Conservation (phyloP, 352 stramenopile species). For the Globisporangium acanthophoron region DNA sequence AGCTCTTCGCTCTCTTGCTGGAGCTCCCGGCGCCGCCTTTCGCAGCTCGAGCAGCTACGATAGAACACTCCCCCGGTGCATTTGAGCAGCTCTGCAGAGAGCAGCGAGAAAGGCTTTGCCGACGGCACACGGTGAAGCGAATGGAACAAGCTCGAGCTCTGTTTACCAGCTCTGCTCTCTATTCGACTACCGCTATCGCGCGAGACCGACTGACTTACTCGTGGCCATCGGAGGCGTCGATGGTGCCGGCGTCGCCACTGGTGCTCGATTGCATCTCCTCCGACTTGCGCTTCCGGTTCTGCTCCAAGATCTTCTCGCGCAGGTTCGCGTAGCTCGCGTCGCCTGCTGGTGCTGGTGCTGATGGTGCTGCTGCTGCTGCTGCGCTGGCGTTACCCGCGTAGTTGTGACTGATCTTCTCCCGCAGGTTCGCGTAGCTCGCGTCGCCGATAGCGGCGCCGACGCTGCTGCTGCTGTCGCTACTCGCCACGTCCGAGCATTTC, state of each 20-base stretch:
- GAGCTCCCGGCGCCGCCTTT: neutral
- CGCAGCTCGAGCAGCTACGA: neutral
- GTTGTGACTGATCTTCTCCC: slow-evolving; percentile 52
- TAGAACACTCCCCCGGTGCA: neutral
- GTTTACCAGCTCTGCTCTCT: neutral
- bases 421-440: slow-evolving; percentile 66
- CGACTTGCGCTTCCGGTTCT: slow-evolving; percentile 60
- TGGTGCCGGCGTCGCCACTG: neutral
- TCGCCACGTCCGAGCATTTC: slow-evolving; percentile 28
- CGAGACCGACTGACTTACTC: neutral
- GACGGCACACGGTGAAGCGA: too few species aligned
- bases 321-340: slow-evolving; percentile 66
- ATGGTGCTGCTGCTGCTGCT: neutral
- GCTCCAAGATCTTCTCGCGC: slow-evolving; percentile 52
- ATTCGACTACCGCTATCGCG: neutral
- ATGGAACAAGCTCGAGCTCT: too few species aligned
- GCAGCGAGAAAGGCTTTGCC: too few species aligned
- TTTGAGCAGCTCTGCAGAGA: neutral
- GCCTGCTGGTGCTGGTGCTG: slow-evolving; percentile 4
- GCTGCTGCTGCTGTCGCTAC: slow-evolving; percentile 1
- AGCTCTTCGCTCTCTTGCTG: neutral
- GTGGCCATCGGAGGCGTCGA: neutral
- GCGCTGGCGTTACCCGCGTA: slow-evolving; percentile 6
- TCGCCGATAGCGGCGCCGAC: slow-evolving; percentile 13
- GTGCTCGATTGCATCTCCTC: slow-evolving; percentile 16